These are phyloP conservation scores for Suillus plorans DNA, from an alignment of 768 basidiomycete species.

Conservation along the genomic window DNA sequence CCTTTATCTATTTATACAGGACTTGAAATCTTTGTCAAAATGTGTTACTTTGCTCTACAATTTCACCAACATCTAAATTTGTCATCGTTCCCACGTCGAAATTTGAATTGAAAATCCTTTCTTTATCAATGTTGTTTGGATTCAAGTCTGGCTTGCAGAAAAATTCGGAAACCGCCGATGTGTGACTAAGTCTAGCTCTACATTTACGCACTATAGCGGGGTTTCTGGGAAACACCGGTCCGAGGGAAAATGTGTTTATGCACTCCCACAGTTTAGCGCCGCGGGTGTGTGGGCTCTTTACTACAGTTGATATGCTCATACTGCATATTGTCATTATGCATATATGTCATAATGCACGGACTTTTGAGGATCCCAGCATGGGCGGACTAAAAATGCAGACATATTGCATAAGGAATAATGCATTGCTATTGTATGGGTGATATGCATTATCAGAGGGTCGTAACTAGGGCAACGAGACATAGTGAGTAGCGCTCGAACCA, in stretches of 20 bases:
- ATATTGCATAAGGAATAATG: not conserved
- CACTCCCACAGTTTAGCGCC: no score
- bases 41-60: not conserved
- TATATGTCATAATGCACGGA: not conserved
- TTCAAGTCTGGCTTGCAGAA: not conserved
- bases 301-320: no score
- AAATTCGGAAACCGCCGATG: no score
- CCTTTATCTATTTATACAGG: no score
- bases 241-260: no score
- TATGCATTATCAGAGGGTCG: not conserved
- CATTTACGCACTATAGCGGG: no score
- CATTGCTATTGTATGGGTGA: not conserved
- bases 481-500: not conserved
- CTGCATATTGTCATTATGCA: no score
- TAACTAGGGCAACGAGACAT: not conserved
- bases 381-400: not conserved
- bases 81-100: not conserved
- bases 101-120: not conserved
- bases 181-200: no score
- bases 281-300: no score
- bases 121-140: not conserved
- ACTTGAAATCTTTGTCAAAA: no score
- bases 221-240: no score
- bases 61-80: not conserved
- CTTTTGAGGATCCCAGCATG: not conserved